A percentile compares a stretch with the other conserved stretches of the same genome.
These are phyloP conservation scores for Rhodotorula taiwanensis DNA, from an alignment of 768 basidiomycete genomes.

Conservation along the genomic window DNA sequence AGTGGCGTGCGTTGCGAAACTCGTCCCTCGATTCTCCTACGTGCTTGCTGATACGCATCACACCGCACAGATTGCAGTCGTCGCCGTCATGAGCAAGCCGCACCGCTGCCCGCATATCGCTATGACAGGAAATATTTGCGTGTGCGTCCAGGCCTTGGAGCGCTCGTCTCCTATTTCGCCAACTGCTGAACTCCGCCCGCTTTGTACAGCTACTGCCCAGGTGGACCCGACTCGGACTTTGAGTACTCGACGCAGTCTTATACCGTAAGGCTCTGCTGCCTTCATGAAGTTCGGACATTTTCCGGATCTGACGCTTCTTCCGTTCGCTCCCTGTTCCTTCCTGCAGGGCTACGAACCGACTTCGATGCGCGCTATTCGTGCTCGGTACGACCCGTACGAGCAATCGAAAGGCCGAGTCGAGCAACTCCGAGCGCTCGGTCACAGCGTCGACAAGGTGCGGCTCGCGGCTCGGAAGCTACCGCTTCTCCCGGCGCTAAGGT, in stretches of 20 bases:
- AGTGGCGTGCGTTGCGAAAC: constrained; percentile 64
- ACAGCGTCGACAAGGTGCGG: constrained; percentile 87
- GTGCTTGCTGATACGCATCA: background rate
- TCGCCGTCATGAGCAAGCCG: constrained; percentile 99
- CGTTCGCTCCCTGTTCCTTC: background rate
- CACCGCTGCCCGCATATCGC: constrained; percentile 99
- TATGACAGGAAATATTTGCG: constrained; percentile 99
- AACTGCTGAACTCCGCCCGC: too few relatives aligned
- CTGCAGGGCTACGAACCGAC: constrained; percentile 92
- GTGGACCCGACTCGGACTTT: constrained; percentile 98
- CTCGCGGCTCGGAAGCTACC: too few relatives aligned
- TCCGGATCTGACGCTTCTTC: too few relatives aligned
- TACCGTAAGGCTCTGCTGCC: constrained; percentile 25
- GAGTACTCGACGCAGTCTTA: constrained; percentile 93
- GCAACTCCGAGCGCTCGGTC: constrained; percentile 89
- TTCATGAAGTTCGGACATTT: too few relatives aligned
- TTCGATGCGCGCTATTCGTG: constrained; percentile 97
- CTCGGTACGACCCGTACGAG: constrained; percentile 93
- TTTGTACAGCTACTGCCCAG: constrained; percentile 76
- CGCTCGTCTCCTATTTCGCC: too few relatives aligned
- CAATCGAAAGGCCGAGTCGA: constrained; percentile 92
- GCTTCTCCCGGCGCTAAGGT: too few relatives aligned
- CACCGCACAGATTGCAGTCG: constrained; percentile 80
- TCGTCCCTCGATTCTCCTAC: background rate
- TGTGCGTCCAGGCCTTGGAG: too few relatives aligned